Conservation (phyloP, 257 asterid species). For the Agastache rugosa region DNA sequence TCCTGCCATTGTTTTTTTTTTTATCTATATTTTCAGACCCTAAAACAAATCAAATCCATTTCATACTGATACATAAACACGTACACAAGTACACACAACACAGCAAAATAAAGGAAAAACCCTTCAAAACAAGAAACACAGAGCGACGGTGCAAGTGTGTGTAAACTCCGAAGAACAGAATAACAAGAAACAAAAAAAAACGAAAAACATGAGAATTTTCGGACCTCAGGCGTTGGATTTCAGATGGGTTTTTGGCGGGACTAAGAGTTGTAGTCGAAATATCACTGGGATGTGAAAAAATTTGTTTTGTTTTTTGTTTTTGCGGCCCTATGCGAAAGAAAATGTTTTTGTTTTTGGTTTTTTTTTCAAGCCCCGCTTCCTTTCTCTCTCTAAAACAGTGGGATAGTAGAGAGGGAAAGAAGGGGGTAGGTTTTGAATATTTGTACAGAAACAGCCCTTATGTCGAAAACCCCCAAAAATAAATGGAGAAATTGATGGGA, state of each 20-base stretch:
- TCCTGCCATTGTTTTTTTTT: slow-evolving; percentile 66
- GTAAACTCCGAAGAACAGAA: slow-evolving; percentile 13
- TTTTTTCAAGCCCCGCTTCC: slow-evolving; percentile 49
- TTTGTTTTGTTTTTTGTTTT: background rate
- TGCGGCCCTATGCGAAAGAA: slow-evolving; percentile 39
- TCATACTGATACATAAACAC: slow-evolving; percentile 16
- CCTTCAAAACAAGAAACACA: slow-evolving; percentile 22
- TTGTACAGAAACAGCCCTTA: slow-evolving; percentile 52
- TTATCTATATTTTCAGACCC: slow-evolving; percentile 50
- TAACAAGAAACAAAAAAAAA: background rate
- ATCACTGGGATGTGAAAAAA: background rate
- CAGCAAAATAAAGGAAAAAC: background rate
- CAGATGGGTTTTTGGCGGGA: slow-evolving; percentile 48
- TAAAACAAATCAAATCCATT: slow-evolving; percentile 44
- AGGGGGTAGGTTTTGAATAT: slow-evolving; percentile 41
- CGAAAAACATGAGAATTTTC: background rate
- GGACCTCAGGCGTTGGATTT: slow-evolving; percentile 34
- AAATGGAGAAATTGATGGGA: slow-evolving; percentile 25
- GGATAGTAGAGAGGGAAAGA: slow-evolving; percentile 15
- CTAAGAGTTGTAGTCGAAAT: slow-evolving; percentile 28
- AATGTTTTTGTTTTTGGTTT: slow-evolving; percentile 1
- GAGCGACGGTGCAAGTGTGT: slow-evolving; percentile 39
- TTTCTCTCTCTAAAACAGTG: slow-evolving; percentile 47
- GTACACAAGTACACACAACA: background rate
- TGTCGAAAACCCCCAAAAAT: slow-evolving; percentile 26